Percentiles rank a stretch among this genome's conserved stretches.
phyloP scores from a whole-genome alignment of 192 early-diverging fungal species.

The Linnemannia zychae region DNA sequence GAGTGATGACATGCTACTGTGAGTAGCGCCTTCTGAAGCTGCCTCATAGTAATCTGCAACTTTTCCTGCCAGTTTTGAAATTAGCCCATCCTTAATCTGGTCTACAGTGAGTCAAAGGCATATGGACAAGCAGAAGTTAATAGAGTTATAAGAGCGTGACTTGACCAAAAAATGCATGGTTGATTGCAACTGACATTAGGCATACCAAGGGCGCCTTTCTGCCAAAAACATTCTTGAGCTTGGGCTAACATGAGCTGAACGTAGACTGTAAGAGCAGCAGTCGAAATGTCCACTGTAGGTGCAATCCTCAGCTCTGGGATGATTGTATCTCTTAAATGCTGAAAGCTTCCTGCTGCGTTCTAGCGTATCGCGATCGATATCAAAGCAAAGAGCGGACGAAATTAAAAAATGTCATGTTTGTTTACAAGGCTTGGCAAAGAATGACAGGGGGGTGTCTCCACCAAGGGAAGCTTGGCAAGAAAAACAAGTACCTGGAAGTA shows the following conservation, averaged over 20 bases:
- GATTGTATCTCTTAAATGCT: constrained; percentile 69
- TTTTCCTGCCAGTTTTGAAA: constrained; percentile 82
- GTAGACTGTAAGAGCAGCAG: constrained; percentile 74
- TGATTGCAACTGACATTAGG: not conserved
- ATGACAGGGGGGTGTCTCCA: not conserved
- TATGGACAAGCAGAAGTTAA: not conserved
- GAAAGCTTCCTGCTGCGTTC: constrained; percentile 86
- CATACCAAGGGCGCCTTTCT: constrained; percentile 77
- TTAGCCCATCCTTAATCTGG: constrained; percentile 82
- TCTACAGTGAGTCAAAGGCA: constrained; percentile 52
- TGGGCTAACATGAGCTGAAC: constrained; percentile 91
- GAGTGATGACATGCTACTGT: constrained; percentile 57
- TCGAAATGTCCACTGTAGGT: constrained; percentile 78
- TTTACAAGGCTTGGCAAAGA: not conserved
- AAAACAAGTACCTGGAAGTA: constrained; percentile 78
- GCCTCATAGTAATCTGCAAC: constrained; percentile 80
- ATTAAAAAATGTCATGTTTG: not conserved
- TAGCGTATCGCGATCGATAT: not conserved
- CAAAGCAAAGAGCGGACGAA: not conserved
- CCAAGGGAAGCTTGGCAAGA: not conserved
- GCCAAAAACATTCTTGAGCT: constrained; percentile 95
- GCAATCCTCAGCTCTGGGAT: constrained; percentile 74
- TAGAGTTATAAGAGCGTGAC: too few relatives aligned
- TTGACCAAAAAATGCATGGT: too few relatives aligned
- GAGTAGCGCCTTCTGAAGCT: constrained; percentile 75